Evolutionary conservation across 192 early-diverging fungal genomes (phyloP).

Genomic region (Lunasporangiospora selenospora): DNA sequence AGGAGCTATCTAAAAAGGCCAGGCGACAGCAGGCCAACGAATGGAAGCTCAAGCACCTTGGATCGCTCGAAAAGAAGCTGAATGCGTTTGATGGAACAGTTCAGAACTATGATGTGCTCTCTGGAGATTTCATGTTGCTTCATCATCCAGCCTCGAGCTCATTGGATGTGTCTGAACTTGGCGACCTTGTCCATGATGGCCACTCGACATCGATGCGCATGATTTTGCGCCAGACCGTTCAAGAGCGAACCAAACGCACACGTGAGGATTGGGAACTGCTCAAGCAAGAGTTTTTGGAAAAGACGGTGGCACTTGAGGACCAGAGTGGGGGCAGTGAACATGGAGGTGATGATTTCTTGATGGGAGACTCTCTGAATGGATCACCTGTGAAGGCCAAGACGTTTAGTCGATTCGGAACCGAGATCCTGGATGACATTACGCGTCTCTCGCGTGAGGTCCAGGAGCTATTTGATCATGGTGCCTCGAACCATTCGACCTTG

Average conservation of each 20-base stretch:
- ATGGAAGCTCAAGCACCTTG: slow-evolving; percentile 21
- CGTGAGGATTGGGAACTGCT: slow-evolving; percentile 46
- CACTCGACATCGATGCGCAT: slow-evolving; percentile 23
- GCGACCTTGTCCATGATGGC: background rate
- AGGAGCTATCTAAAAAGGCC: background rate
- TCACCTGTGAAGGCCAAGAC: slow-evolving; percentile 24
- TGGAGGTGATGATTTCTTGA: background rate
- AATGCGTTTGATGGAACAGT: slow-evolving; percentile 20
- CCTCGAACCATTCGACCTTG: slow-evolving; percentile 15
- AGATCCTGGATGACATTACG: slow-evolving; percentile 39
- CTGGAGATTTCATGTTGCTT: slow-evolving; percentile 36
- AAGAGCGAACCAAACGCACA: slow-evolving; percentile 37
- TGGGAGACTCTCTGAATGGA: slow-evolving; percentile 3
- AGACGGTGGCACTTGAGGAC: slow-evolving; percentile 17
- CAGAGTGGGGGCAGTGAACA: slow-evolving; percentile 7
- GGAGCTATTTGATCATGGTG: slow-evolving; percentile 35
- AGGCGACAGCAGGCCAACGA: slow-evolving; percentile 27
- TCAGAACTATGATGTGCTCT: slow-evolving; percentile 34
- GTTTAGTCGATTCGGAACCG: slow-evolving; percentile 28
- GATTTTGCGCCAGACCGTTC: slow-evolving; percentile 39
- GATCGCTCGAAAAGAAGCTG: slow-evolving; percentile 26
- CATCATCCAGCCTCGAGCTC: slow-evolving; percentile 34
- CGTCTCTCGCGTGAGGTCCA: slow-evolving; percentile 34
- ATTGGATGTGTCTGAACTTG: slow-evolving; percentile 8
- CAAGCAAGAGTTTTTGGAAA: slow-evolving; percentile 42